Evolutionary conservation across 176 grass and related monocot species (phyloP).

Genomic region (Aegilops tauschii): DNA sequence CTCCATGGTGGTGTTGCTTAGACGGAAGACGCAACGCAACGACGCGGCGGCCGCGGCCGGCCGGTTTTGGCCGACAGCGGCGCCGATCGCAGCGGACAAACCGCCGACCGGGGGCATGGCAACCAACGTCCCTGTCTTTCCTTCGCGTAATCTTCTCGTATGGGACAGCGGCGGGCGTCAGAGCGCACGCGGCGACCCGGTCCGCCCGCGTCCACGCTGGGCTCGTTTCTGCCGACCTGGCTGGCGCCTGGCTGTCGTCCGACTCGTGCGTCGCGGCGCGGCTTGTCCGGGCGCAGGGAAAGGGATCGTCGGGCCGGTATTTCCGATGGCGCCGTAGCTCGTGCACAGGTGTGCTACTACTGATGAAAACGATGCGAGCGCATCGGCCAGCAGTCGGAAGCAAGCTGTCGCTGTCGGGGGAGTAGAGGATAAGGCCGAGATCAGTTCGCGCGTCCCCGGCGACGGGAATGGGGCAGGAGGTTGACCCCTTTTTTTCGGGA

Average conservation of each 20-base stretch:
- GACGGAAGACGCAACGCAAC: neutral
- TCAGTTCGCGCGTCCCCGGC: neutral
- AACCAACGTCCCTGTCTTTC: too few relatives aligned
- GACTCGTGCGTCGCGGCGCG: too few relatives aligned
- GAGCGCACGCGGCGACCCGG: too few relatives aligned
- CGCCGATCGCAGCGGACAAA: neutral
- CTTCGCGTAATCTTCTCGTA: too few relatives aligned
- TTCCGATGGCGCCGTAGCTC: neutral
- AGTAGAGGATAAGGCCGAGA: neutral
- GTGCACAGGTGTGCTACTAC: neutral
- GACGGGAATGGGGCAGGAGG: too few relatives aligned
- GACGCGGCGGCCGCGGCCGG: neutral
- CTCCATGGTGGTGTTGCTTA: neutral
- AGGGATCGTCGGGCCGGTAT: neutral
- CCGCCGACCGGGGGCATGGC: neutral
- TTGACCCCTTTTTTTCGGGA: too few relatives aligned
- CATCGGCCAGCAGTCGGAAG: slow-evolving; percentile 6
- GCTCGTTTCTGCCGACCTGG: neutral
- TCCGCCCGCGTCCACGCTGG: too few relatives aligned
- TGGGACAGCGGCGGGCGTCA: too few relatives aligned
- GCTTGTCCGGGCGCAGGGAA: neutral
- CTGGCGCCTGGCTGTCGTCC: neutral
- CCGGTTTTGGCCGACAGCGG: neutral
- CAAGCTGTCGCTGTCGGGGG: neutral
- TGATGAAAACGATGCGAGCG: neutral